Evolutionary conservation across 345 rosid genomes (phyloP).

Genomic region (Sonneratia alba): DNA sequence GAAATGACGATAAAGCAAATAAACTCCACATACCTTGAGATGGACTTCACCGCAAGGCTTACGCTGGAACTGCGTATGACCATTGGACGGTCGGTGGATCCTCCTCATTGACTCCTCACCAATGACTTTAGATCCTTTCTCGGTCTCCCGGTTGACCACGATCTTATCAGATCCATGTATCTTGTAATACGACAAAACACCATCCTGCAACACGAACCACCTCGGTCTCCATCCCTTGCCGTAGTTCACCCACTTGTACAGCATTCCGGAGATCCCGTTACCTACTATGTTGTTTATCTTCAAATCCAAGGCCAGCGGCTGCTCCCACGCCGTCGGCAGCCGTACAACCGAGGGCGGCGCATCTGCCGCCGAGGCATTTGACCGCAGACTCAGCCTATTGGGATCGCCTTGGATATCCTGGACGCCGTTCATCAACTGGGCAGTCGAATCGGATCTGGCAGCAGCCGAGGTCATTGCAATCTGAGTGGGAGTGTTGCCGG

Average conservation of each 20-base stretch:
- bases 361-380: constrained; percentile 9
- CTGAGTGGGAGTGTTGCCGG: constrained; percentile 28
- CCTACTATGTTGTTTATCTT: constrained; percentile 35
- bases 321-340: constrained; percentile 29
- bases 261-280: constrained; percentile 44
- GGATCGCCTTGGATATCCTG: constrained; percentile 11
- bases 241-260: constrained; percentile 56
- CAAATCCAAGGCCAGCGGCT: constrained; percentile 54
- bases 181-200: constrained; percentile 69
- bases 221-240: constrained; percentile 59
- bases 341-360: constrained; percentile 13
- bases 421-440: constrained; percentile 24
- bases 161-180: constrained; percentile 68
- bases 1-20: not conserved
- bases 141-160: constrained; percentile 44
- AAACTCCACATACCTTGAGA: constrained; percentile 39
- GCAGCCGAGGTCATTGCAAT: constrained; percentile 16
- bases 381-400: constrained; percentile 16
- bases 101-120: constrained; percentile 57
- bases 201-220: constrained; percentile 75
- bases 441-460: constrained; percentile 23
- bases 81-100: constrained; percentile 29
- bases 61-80: constrained; percentile 23
- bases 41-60: constrained; percentile 72
- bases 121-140: constrained; percentile 59